Conservation (phyloP, 1,139 yeast species). For the Groenewaldozyma auringiensis region DNA sequence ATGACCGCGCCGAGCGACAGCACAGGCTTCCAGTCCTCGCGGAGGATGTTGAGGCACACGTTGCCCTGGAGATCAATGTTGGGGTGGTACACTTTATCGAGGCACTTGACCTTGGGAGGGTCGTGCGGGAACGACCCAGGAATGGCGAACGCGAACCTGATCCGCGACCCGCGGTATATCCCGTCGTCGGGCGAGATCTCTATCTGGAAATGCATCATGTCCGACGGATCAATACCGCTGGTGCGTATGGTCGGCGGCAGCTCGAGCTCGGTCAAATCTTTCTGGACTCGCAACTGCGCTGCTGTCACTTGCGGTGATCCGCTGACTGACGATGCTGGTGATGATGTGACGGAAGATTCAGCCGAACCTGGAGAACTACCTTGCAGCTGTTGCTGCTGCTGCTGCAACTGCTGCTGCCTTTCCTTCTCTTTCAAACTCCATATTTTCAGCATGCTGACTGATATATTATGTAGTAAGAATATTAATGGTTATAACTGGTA, state of each 20-base stretch:
- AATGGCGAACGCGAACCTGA: conserved; percentile 57
- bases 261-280: conserved; percentile 61
- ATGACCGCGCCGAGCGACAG: conserved; percentile 72
- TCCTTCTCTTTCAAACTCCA: conserved; percentile 37
- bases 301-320: conserved; percentile 38
- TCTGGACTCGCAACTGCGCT: conserved; percentile 39
- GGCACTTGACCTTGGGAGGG: conserved; percentile 58
- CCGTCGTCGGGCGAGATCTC: conserved; percentile 72
- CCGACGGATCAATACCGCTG: conserved; percentile 47
- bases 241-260: conserved; percentile 58
- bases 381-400: conserved; percentile 2
- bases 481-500: no score
- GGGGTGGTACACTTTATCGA: conserved; percentile 60
- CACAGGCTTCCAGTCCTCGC: conserved; percentile 97
- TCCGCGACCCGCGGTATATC: conserved; percentile 60
- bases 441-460: conserved; percentile 30
- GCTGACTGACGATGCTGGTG: conserved; percentile 11
- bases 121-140: conserved; percentile 80
- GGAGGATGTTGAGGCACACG: conserved; percentile 78
- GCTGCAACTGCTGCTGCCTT: conserved; percentile 22
- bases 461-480: background rate
- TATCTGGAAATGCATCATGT: conserved; percentile 55
- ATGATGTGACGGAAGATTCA: background rate
- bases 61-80: conserved; percentile 87
- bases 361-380: conserved; percentile 22